A percentile compares a stretch with the other conserved stretches of the same genome.
Conservation (phyloP, 2,329 filamentous ascomycete species). For the Neoascochyta sp. region DNA sequence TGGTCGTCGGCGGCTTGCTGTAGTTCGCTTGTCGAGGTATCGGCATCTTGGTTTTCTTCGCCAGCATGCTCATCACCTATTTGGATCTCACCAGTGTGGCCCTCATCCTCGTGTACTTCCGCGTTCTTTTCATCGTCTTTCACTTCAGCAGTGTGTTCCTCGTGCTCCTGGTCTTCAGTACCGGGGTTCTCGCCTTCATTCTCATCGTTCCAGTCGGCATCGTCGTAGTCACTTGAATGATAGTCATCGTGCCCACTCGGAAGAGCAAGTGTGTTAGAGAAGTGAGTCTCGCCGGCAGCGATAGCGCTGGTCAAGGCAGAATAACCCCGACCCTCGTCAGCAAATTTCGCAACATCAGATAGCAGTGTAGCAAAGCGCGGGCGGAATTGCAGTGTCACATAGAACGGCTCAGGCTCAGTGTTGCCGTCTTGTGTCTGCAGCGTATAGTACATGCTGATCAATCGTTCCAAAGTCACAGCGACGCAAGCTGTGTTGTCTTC, state of each 20-base stretch:
- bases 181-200: conserved; percentile 9
- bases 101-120: conserved; percentile 4
- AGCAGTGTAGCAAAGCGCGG: conserved; percentile 54
- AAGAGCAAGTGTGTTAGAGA: conserved; percentile 15
- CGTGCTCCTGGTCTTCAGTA: conserved; percentile 5
- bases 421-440: conserved; percentile 58
- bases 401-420: conserved; percentile 53
- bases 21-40: conserved; percentile 2
- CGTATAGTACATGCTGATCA: conserved; percentile 58
- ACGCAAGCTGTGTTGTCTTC: conserved; percentile 32
- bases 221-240: conserved; percentile 17
- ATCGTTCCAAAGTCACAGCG: conserved; percentile 41
- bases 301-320: conserved; percentile 43
- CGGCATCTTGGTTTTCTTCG: conserved; percentile 4
- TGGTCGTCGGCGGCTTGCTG: conserved; percentile 3
- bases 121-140: too few species aligned
- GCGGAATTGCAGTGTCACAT: conserved; percentile 54
- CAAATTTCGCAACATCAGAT: conserved; percentile 50
- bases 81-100: conserved; percentile 1
- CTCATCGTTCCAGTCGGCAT: conserved; percentile 21
- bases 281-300: conserved; percentile 25
- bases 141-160: conserved; percentile 1
- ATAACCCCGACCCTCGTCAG: conserved; percentile 56
- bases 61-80: conserved; percentile 1
- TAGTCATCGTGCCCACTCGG: too few species aligned